Conservation (phyloP, 225 moss, liverwort and hornwort species). For the Asterella californica region DNA sequence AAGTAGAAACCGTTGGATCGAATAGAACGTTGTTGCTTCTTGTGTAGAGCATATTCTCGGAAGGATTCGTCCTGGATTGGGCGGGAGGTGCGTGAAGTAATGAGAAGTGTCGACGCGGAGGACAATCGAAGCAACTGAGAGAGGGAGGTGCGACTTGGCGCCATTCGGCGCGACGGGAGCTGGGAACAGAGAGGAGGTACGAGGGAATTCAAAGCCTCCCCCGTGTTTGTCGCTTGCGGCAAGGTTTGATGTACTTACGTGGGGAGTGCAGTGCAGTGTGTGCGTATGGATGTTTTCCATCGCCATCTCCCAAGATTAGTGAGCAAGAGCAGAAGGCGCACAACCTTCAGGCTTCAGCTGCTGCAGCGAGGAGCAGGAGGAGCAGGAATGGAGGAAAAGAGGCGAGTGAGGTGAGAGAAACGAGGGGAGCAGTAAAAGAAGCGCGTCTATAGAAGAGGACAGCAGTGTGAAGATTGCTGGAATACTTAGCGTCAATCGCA, state of each 20-base stretch:
- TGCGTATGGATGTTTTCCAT: background rate
- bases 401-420: background rate
- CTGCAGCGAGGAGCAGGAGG: background rate
- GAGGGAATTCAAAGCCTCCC: background rate
- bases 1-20: no score
- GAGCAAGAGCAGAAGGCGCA: no score
- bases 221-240: background rate
- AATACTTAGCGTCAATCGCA: background rate
- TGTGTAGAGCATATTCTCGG: no score
- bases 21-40: no score
- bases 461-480: background rate
- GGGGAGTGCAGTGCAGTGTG: background rate
- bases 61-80: no score
- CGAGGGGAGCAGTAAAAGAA: background rate
- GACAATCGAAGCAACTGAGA: no score
- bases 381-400: background rate
- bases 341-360: no score
- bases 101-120: no score
- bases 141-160: background rate
- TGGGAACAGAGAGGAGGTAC: background rate
- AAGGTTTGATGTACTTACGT: background rate
- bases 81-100: no score
- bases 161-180: background rate
- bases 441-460: background rate
- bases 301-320: background rate